Base-by-base conservation (phyloP, 2,329 filamentous ascomycete genomes). In the Pleomassaria siparia region DNA sequence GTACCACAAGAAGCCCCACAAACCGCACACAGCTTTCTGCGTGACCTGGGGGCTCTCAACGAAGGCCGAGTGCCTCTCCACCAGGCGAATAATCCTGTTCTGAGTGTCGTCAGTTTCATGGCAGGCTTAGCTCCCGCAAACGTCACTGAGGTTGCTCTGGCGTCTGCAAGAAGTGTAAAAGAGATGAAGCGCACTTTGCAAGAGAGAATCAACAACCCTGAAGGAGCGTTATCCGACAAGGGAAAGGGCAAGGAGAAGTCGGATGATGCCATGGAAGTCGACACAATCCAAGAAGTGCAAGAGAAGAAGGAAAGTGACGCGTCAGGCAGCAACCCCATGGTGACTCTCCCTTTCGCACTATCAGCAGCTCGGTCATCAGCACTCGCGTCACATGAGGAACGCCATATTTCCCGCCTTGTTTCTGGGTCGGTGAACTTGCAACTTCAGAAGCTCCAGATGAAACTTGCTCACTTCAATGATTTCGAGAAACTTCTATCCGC, bases 41-140 rank as follows among this genome's bases (percentile, higher is more conserved):
- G 59, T 21, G 77, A 73, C 46, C 76, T 94, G 28, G 86, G 87
- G 26, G 81, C 84, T 47, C 81, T 89, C 43, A 72, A 68, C 46
- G 82, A 87, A 50, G 91, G 91, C 8, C 85, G 90, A 52, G 80
- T 96, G 37, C 94, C 94, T 0, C 94, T 97, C 70, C 91, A 84
- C 68, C 89, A 95, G 67, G 86, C 88, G 12, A 94, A 99, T 63
- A 99, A 97, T 71, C 92, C 95, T 0, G 89, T 99, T 54, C 87
- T 99, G 82, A 96, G 91, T 16, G 94, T 97, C 2, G 89, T 99
- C 59, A 88, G 89, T 44, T 99, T 96, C 77, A 79, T 99, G 10
- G 92, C 92, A 40, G 89, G 90, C 55, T 82, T 99, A 50, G 89
- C 91, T 1, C 91, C 96, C 56, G 92, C 94, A 1, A 86, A 85